A percentile compares a stretch with the other conserved stretches of the same genome.
phyloP scores from a whole-genome alignment of 1,139 yeast genomes.

The Sugiyamaella sp. region DNA sequence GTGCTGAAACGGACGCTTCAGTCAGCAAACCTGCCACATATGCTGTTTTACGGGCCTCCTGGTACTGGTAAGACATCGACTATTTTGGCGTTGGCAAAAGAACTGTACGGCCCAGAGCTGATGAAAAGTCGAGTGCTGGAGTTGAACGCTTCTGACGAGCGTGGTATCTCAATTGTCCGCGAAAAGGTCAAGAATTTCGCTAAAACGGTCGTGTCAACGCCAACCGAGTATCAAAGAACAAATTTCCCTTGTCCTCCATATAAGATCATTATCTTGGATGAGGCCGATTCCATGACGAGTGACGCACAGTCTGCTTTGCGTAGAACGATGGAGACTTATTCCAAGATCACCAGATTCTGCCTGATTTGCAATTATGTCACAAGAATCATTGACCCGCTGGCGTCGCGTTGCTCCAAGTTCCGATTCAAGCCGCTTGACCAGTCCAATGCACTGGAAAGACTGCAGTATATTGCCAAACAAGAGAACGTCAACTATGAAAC shows the following conservation, averaged over 20 bases:
- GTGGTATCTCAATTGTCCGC: constrained; percentile 91
- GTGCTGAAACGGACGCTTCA: constrained; percentile 80
- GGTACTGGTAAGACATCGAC: constrained; percentile 98
- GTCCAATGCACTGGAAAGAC: constrained; percentile 66
- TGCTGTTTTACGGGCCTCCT: constrained; percentile 96
- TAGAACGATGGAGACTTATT: constrained; percentile 95
- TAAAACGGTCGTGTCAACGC: constrained; percentile 79
- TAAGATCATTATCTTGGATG: constrained; percentile 49
- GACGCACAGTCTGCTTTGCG: constrained; percentile 96
- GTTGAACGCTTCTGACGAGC: constrained; percentile 92
- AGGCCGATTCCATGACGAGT: constrained; percentile 98
- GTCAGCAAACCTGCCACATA: constrained; percentile 87
- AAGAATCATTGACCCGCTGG: constrained; percentile 92
- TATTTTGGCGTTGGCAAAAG: constrained; percentile 82
- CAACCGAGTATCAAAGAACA: constrained; percentile 63
- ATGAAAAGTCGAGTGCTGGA: constrained; percentile 81
- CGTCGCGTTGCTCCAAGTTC: constrained; percentile 94
- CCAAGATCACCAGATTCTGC: constrained; percentile 89
- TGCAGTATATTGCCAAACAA: constrained; percentile 58
- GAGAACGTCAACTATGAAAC: constrained; percentile 53
- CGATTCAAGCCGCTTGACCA: constrained; percentile 80
- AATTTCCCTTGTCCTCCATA: constrained; percentile 70
- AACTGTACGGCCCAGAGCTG: constrained; percentile 66
- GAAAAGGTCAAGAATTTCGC: constrained; percentile 94
- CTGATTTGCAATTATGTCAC: constrained; percentile 94